phyloP scores from a whole-genome alignment of 257 asterid genomes.

The Solanum medicagineum region DNA sequence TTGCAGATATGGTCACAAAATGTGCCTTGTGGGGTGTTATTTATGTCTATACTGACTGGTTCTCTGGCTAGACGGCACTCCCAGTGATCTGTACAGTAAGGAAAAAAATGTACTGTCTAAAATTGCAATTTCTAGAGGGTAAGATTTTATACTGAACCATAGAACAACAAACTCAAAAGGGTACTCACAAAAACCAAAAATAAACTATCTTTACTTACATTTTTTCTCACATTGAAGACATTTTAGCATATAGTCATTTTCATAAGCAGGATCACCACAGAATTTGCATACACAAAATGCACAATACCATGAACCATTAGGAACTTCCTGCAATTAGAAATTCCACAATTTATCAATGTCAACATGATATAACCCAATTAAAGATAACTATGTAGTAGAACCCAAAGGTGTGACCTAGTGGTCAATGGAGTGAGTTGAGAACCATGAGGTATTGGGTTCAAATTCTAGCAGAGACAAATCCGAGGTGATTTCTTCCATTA shows the following conservation, averaged over 20 bases:
- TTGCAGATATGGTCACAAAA: constrained; percentile 35
- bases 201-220: constrained; percentile 12
- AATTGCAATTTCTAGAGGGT: not conserved
- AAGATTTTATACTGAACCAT: not conserved
- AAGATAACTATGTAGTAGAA: not conserved
- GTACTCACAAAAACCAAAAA: not conserved
- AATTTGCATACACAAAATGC: constrained; percentile 26
- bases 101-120: not conserved
- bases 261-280: no score
- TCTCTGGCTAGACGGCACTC: constrained; percentile 28
- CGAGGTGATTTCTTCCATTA: no score
- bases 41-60: constrained; percentile 18
- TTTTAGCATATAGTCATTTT: not conserved
- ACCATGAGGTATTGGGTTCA: no score
- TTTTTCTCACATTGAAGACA: constrained; percentile 45
- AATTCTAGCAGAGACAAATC: no score
- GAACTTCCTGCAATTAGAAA: constrained; percentile 18
- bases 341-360: not conserved
- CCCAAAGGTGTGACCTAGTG: no score
- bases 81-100: constrained; percentile 34
- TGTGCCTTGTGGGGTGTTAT: constrained; percentile 19
- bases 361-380: not conserved
- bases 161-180: not conserved
- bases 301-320: constrained; percentile 26
- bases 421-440: no score